Percentiles rank a stretch among this genome's conserved stretches.
Evolutionary conservation across 2,329 filamentous ascomycete species (phyloP).

Genomic region (Lecanicillium sp.): DNA sequence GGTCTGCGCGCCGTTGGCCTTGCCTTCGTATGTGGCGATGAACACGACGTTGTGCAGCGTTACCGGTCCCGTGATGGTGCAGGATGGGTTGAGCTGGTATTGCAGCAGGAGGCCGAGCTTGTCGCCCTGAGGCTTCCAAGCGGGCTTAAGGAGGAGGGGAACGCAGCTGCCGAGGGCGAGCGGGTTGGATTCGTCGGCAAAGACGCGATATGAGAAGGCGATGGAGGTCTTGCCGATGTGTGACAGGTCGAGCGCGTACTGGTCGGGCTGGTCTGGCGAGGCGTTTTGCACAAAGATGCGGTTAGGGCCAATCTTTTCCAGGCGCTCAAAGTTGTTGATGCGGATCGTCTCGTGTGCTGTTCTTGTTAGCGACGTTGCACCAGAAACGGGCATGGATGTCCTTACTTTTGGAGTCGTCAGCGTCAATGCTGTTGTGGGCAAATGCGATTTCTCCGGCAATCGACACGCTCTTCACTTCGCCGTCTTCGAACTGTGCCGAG

Average conservation of each 20-base stretch:
- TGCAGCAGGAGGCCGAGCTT: slow-evolving; percentile 82
- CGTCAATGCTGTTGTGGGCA: slow-evolving; percentile 57
- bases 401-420: slow-evolving; percentile 40
- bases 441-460: slow-evolving; percentile 87
- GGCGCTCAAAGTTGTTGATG: slow-evolving; percentile 77
- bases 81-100: slow-evolving; percentile 75
- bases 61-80: slow-evolving; percentile 31
- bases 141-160: slow-evolving; percentile 65
- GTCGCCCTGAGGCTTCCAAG: slow-evolving; percentile 76
- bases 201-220: slow-evolving; percentile 89
- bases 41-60: slow-evolving; percentile 65
- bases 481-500: slow-evolving; percentile 74
- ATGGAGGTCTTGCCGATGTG: slow-evolving; percentile 67
- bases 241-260: slow-evolving; percentile 69
- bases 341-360: slow-evolving; percentile 60
- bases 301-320: slow-evolving; percentile 92
- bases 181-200: slow-evolving; percentile 53
- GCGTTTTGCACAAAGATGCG: slow-evolving; percentile 77
- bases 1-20: slow-evolving; percentile 61
- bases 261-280: slow-evolving; percentile 58
- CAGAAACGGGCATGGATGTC: slow-evolving; percentile 5
- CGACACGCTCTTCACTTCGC: slow-evolving; percentile 60
- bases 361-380: slow-evolving; percentile 4
- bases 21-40: slow-evolving; percentile 63
- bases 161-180: slow-evolving; percentile 46